phyloP scores from a whole-genome alignment of 805 yeast genomes.

The Saccharomycopsis javanensis region DNA sequence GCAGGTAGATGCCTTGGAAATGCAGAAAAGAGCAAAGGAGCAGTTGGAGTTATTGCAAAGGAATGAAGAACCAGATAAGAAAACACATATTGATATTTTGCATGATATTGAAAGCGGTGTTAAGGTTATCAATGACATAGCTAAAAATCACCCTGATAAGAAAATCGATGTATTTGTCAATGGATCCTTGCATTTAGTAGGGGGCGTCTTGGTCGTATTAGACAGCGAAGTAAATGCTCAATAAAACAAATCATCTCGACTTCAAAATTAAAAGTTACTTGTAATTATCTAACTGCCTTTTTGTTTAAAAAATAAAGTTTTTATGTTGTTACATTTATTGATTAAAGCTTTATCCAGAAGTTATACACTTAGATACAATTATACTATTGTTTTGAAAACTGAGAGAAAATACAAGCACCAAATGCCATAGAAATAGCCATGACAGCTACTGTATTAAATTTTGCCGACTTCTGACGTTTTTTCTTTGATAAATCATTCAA shows the following conservation, averaged over 20 bases:
- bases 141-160: constrained; percentile 19
- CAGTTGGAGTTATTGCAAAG: constrained; percentile 54
- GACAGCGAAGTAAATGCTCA: too few relatives aligned
- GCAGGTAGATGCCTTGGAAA: constrained; percentile 66
- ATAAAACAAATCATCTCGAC: too few relatives aligned
- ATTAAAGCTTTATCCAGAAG: neutral
- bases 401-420: constrained; percentile 1
- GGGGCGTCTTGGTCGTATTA: constrained; percentile 81
- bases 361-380: neutral
- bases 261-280: too few relatives aligned
- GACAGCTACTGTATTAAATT: neutral
- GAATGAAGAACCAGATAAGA: constrained; percentile 33
- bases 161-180: constrained; percentile 73
- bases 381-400: neutral
- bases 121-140: constrained; percentile 38
- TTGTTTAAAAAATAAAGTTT: neutral
- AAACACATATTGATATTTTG: constrained; percentile 41
- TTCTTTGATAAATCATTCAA: neutral
- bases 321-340: neutral
- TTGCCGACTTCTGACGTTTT: neutral
- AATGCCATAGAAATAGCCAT: constrained; percentile 1
- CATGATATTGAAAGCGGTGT: constrained; percentile 71
- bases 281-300: neutral
- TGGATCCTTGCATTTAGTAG: constrained; percentile 90
- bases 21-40: constrained; percentile 66